phyloP scores from a whole-genome alignment of 2,329 filamentous ascomycete genomes.

The Ilyonectria sp. region DNA sequence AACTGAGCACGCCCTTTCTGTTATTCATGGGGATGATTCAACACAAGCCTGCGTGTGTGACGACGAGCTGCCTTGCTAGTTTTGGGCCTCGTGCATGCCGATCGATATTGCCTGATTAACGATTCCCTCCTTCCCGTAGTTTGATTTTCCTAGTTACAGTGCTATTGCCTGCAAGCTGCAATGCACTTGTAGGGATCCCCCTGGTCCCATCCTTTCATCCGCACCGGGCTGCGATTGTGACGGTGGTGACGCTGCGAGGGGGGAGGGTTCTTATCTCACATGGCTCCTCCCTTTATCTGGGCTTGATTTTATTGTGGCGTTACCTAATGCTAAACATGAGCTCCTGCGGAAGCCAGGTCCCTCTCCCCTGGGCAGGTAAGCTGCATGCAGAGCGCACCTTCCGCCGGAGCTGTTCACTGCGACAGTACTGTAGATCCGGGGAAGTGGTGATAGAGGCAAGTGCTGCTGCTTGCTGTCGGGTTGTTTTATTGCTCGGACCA shows the following conservation, averaged over 20 bases:
- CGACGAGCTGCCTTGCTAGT: not conserved
- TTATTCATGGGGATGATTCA: conserved; percentile 21
- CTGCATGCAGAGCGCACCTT: conserved; percentile 9
- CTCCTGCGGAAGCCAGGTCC: conserved; percentile 7
- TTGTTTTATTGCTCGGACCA: not conserved
- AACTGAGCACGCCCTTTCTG: not conserved
- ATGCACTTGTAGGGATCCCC: conserved; percentile 9
- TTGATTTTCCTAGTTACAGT: not conserved
- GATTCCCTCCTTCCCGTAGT: not conserved
- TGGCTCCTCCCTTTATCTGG: conserved; percentile 11
- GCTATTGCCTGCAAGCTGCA: not conserved
- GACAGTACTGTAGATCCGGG: conserved; percentile 23
- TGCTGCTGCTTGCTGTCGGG: conserved; percentile 3
- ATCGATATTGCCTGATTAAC: conserved; percentile 5
- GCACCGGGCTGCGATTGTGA: conserved; percentile 10
- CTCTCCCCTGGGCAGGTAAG: not conserved
- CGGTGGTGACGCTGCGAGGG: not conserved
- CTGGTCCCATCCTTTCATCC: not conserved
- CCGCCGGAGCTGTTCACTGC: conserved; percentile 4
- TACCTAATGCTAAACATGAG: conserved; percentile 22
- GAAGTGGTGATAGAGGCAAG: conserved; percentile 31
- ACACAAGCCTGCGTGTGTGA: conserved; percentile 1
- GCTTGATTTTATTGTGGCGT: conserved; percentile 21
- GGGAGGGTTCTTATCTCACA: conserved; percentile 19
- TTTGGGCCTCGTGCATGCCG: not conserved